Base-by-base conservation (phyloP, 352 stramenopile genomes). In the Pythium dissotocum region DNA sequence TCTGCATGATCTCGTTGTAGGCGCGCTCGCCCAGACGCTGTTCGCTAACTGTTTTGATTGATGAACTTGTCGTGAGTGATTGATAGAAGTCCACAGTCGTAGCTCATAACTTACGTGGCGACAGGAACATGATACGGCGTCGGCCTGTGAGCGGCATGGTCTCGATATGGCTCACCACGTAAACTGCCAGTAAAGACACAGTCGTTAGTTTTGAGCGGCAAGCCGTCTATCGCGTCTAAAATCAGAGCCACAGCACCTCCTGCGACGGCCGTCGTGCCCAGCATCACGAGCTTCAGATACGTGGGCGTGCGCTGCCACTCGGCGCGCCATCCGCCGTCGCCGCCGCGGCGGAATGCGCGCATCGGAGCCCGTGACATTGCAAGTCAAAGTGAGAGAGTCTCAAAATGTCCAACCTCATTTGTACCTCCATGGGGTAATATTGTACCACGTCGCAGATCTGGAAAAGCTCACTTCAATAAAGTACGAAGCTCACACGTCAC, bases 61-160 rank as follows among this genome's bases (percentile, higher is more conserved):
- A 40, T 8, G 4, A 4, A 9, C 24, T 6, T 42, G 5, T 4
- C 26, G 28, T 58, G 32, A 55, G 38, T 53, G 57, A 61, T 12
- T 6, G 33, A 56, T 55, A 59, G 4, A 35, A 2, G n/a, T 26
- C 58, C 24, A 30, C n/a, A 30, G 21, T 24, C 21, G 21, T 24
- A 24, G 21, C 21, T 24, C 21, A 24, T 24, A 24, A 61, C 70
- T 6, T 61, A 87, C 79, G 36, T 24, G 61, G 76, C 0, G 78
- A 89, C 0, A 91, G 65, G 48, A 92, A 82, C 84, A 92, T 92
- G 56, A 92, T 2, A 6, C 84, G 77, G 7, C 73, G 77, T 1
- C 84, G 73, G 2, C 78, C 79, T 12, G 77, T 90, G 48, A 85
- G 56, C 9, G 79, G 77, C 77, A 92, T 85, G 13, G 77, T 88